phyloP scores from a whole-genome alignment of 257 asterid genomes.

The Ilex asprella region DNA sequence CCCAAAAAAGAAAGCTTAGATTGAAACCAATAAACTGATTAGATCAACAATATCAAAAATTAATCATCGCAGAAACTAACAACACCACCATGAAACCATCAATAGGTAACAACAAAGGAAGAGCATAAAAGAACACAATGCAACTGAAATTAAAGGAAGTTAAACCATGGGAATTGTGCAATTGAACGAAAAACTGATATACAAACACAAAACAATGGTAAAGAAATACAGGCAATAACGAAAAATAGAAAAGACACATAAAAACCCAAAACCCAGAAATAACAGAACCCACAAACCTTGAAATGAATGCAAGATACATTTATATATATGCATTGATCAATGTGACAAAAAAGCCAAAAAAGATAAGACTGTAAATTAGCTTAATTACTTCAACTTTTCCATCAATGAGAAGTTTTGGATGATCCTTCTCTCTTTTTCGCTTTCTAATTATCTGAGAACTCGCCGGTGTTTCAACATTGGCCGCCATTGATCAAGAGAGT shows the following conservation, averaged over 20 bases:
- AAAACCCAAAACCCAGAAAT: not conserved
- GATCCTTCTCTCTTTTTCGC: not conserved
- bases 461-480: slow-evolving; percentile 3
- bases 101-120: not conserved
- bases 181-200: slow-evolving; percentile 3
- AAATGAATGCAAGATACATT: not conserved
- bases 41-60: slow-evolving; percentile 11
- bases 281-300: not conserved
- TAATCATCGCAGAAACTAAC: slow-evolving; percentile 14
- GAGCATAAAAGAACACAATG: slow-evolving; percentile 14
- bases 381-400: slow-evolving; percentile 38
- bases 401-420: slow-evolving; percentile 14
- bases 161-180: not conserved
- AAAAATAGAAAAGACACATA: not conserved
- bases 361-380: not conserved
- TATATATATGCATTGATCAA: not conserved
- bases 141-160: slow-evolving; percentile 11
- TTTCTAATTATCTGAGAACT: slow-evolving; percentile 4
- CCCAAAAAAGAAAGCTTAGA: slow-evolving; percentile 11
- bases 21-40: slow-evolving; percentile 3
- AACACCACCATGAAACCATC: slow-evolving; percentile 26
- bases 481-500: slow-evolving; percentile 25
- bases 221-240: not conserved
- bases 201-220: not conserved
- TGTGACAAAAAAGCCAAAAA: not conserved